Evolutionary conservation across 2,329 filamentous ascomycete genomes (phyloP).

Genomic region (Berkeleyomyces rouxiae): DNA sequence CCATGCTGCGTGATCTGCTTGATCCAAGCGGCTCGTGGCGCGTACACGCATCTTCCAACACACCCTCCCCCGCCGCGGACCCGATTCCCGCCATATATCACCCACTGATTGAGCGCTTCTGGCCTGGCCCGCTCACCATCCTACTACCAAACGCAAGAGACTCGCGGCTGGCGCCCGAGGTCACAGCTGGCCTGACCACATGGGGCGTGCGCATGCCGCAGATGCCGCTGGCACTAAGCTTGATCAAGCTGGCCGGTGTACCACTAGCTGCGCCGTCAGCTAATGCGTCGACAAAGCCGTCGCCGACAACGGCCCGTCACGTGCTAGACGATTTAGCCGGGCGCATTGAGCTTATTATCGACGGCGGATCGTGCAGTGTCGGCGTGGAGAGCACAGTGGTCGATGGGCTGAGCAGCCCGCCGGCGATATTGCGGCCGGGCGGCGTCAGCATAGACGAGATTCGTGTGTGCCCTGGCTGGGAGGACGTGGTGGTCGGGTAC

Average conservation of each 20-base stretch:
- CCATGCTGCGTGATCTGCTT: constrained; percentile 54
- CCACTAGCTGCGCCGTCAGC: constrained; percentile 86
- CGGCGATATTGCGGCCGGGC: constrained; percentile 69
- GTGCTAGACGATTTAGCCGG: constrained; percentile 73
- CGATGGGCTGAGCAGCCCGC: constrained; percentile 69
- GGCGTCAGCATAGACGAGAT: constrained; percentile 74
- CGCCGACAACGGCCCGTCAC: constrained; percentile 78
- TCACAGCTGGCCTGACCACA: constrained; percentile 68
- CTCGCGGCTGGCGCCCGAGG: constrained; percentile 68
- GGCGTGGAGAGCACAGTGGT: constrained; percentile 96
- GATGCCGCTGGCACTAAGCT: constrained; percentile 64
- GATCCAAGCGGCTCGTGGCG: constrained; percentile 17
- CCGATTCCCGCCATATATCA: constrained; percentile 58
- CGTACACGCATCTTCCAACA: constrained; percentile 2
- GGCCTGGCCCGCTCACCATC: constrained; percentile 89
- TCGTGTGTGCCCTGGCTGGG: constrained; percentile 61
- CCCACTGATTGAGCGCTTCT: constrained; percentile 65
- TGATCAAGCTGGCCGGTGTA: constrained; percentile 63
- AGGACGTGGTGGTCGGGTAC: constrained; percentile 60
- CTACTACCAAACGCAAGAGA: constrained; percentile 59
- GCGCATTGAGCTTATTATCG: constrained; percentile 70
- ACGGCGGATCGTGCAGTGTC: constrained; percentile 72
- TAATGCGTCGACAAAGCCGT: constrained; percentile 86
- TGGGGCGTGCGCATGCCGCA: constrained; percentile 80
- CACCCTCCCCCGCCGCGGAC: constrained; percentile 18